These are phyloP conservation scores for Lenzites betulinus DNA, from an alignment of 768 basidiomycete species.

Conservation along the genomic window DNA sequence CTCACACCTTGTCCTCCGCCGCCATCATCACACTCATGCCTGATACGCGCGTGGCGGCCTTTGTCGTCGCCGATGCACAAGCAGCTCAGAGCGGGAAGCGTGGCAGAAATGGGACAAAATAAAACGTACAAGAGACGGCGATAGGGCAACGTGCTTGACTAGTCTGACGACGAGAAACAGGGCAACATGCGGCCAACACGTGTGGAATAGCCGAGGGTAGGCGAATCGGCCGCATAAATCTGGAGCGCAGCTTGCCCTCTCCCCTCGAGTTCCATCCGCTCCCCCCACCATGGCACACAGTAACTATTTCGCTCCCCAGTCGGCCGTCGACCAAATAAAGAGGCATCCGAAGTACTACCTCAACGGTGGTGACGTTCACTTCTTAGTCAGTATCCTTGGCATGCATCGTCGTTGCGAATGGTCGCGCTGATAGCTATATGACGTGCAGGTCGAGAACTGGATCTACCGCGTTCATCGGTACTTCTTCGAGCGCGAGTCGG, in stretches of 20 bases:
- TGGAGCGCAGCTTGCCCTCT: constrained; percentile 12
- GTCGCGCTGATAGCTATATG: background rate
- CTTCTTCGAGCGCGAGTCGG: constrained; percentile 36
- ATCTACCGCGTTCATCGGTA: constrained; percentile 35
- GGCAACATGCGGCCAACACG: constrained; percentile 26
- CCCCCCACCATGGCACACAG: constrained; percentile 23
- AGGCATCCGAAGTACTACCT: constrained; percentile 49
- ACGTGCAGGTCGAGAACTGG: constrained; percentile 26
- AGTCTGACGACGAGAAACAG: constrained; percentile 12
- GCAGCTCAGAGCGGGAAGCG: no score
- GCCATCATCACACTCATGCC: background rate
- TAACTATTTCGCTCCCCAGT: constrained; percentile 15
- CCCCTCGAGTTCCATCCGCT: constrained; percentile 11
- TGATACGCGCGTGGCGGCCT: background rate
- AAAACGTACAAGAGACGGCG: constrained; percentile 12
- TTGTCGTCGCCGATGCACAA: no score
- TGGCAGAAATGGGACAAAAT: no score
- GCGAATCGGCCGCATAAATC: constrained; percentile 20
- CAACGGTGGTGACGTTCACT: constrained; percentile 52
- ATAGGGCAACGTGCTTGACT: constrained; percentile 17
- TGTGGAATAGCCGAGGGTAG: constrained; percentile 21
- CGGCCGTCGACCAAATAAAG: constrained; percentile 30
- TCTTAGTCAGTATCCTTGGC: constrained; percentile 44
- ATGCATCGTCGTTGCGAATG: background rate
- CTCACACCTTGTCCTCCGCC: background rate